Conservation (phyloP, 371 early-diverging fungal genomes). For the Mortierella sp. region DNA sequence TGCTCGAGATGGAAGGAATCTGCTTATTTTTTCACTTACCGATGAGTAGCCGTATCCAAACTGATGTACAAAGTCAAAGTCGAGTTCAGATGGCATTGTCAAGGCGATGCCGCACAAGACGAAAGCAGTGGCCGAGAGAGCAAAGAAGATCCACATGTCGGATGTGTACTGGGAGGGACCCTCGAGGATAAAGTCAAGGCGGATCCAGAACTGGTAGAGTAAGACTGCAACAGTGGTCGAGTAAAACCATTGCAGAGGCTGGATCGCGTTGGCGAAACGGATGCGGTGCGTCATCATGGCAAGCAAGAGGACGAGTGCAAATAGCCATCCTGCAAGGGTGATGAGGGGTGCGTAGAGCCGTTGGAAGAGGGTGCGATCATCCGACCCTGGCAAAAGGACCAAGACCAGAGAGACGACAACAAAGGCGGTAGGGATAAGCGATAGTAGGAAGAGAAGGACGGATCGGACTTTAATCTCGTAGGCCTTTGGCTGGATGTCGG, state of each 20-base stretch:
- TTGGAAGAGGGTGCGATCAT: constrained; percentile 18
- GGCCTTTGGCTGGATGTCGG: constrained; percentile 29
- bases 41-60: constrained; percentile 50
- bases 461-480: constrained; percentile 45
- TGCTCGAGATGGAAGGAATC: background rate
- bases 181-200: constrained; percentile 30
- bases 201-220: constrained; percentile 41
- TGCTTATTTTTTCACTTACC: constrained; percentile 27
- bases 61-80: constrained; percentile 53
- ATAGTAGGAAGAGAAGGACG: constrained; percentile 29
- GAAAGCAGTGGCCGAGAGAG: constrained; percentile 9
- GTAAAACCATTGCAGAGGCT: constrained; percentile 55
- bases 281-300: constrained; percentile 40
- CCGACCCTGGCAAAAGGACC: constrained; percentile 16
- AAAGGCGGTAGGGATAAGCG: constrained; percentile 35
- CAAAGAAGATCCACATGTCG: constrained; percentile 37
- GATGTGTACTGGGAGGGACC: constrained; percentile 16
- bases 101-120: constrained; percentile 27
- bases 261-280: constrained; percentile 33
- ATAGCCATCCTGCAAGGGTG: constrained; percentile 33
- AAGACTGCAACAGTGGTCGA: constrained; percentile 21
- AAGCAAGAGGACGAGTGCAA: constrained; percentile 20
- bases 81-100: constrained; percentile 55
- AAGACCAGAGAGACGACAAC: constrained; percentile 24
- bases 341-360: constrained; percentile 23